Percentiles rank a stretch among this genome's conserved stretches.
phyloP scores from a whole-genome alignment of 1,284 basidiomycete species.

The Puccinia horiana region DNA sequence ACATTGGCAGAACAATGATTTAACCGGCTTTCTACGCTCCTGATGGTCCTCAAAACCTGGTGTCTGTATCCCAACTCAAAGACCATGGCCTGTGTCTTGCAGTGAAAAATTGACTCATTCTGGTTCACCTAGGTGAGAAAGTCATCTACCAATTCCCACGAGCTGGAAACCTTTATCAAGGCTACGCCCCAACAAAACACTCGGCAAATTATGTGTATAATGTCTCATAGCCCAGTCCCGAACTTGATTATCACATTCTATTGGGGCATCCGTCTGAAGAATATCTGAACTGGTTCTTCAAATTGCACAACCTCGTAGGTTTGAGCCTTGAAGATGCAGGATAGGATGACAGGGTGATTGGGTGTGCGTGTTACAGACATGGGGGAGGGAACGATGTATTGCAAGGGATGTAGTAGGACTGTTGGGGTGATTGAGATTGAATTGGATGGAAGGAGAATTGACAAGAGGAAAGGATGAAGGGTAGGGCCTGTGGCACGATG shows the following conservation, averaged over 20 bases:
- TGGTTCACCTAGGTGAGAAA: background rate
- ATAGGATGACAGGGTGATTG: too few relatives aligned
- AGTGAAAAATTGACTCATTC: background rate
- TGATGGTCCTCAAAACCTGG: background rate
- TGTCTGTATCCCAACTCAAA: background rate
- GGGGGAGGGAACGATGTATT: too few relatives aligned
- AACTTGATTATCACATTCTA: background rate
- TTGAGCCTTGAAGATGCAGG: too few relatives aligned
- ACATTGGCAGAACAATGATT: background rate
- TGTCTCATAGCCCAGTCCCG: background rate
- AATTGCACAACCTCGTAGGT: background rate
- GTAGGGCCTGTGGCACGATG: too few relatives aligned
- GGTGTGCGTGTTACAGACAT: too few relatives aligned
- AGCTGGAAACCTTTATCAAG: background rate
- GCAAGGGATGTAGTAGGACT: too few relatives aligned
- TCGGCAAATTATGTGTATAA: background rate
- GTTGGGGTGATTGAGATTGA: too few relatives aligned
- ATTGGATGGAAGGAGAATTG: too few relatives aligned
- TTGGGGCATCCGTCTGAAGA: background rate
- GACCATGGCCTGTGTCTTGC: background rate
- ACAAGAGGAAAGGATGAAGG: too few relatives aligned
- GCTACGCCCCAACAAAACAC: background rate
- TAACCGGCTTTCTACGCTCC: background rate
- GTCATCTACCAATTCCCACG: background rate
- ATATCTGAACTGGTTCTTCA: background rate